Evolutionary conservation across 2,329 filamentous ascomycete genomes (phyloP), one percentile per base, ranked within the genome.

Genomic region (Calonectria leucothoes): DNA sequence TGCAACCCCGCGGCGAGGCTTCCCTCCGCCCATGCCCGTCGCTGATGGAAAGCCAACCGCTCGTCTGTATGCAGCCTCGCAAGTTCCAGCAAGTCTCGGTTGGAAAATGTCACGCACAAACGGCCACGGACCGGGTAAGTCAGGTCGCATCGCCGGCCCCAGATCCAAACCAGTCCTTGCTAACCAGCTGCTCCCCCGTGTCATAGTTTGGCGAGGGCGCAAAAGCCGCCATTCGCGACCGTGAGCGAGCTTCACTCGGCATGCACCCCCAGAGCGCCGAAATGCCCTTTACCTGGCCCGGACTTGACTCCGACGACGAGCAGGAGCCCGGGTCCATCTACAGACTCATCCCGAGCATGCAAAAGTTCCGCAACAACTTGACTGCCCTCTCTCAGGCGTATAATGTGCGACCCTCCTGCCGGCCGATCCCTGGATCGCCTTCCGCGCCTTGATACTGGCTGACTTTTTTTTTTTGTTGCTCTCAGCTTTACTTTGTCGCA

Each of bases 401-500:
- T 80, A 91, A 92, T 79, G 89, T 90, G 79, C 42, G 81, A 68
- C 52, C 37, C 57, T 66, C 39, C 59, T 48, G 45, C 37, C 33
- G 29, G 31, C 48, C 39, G 29, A 31, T 25, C 37, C 35, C 20
- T 39, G 65, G 33, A 31, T 20, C 55, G 35, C 11, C 57, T 57
- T n/a, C 10, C 17, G 59, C 59, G 59, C 37, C n/a, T 66, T 20
- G 64, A 52, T 67, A 42, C 65, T 61, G 57, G 35, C 74, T 80
- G 51, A 78, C 63, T 11, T 42, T 37, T 48, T 42, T 37, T 48
- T 42, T 45, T 1, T 45, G 20, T 45, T 12, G 55, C 15, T 31
- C 61, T 31, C 72, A 91, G 87, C 87, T 93, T 27, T 93, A 92
- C 81, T 91, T 93, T 77, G 88, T 87, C 14, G 92, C 90, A 15